Evolutionary conservation across 2,329 filamentous ascomycete genomes (phyloP).

Genomic region (Aureobasidium namibiae): DNA sequence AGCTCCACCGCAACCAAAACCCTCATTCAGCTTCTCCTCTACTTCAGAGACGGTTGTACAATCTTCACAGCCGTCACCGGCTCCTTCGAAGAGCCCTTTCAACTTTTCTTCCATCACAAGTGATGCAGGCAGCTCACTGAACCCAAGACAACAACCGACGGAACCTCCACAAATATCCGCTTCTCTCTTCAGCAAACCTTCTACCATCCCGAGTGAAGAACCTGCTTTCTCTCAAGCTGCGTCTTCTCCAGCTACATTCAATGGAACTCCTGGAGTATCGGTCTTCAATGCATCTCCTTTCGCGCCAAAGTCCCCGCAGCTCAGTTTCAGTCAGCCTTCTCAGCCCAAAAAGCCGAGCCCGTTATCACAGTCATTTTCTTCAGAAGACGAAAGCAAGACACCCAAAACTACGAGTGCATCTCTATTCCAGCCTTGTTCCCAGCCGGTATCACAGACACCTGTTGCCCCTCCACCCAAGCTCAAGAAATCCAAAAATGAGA

Average conservation of each 20-base stretch:
- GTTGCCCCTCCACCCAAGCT: constrained; percentile 12
- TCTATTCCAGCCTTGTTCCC: not conserved
- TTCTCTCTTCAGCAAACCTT: not conserved
- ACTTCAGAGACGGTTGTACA: not conserved
- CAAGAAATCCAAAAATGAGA: constrained; percentile 2
- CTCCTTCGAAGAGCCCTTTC: not conserved
- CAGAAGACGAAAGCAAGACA: not conserved
- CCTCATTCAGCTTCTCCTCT: constrained; percentile 10
- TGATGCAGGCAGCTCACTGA: not conserved
- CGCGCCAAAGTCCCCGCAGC: constrained; percentile 7
- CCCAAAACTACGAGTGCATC: not conserved
- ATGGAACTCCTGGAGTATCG: not conserved
- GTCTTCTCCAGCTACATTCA: not conserved
- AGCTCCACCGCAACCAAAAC: not conserved
- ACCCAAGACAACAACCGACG: not conserved
- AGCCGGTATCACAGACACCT: constrained; percentile 9
- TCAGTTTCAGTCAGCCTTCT: constrained; percentile 13
- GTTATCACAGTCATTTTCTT: constrained; percentile 23
- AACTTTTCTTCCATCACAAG: not conserved
- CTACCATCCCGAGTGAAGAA: not conserved
- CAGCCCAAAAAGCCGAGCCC: constrained; percentile 27
- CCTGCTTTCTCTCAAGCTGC: not conserved
- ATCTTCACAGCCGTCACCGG: not conserved
- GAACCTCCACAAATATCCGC: not conserved
- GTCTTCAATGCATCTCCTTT: not conserved